phyloP scores from a whole-genome alignment of 78 protist genomes.

The Capsaspora owczarzaki region DNA sequence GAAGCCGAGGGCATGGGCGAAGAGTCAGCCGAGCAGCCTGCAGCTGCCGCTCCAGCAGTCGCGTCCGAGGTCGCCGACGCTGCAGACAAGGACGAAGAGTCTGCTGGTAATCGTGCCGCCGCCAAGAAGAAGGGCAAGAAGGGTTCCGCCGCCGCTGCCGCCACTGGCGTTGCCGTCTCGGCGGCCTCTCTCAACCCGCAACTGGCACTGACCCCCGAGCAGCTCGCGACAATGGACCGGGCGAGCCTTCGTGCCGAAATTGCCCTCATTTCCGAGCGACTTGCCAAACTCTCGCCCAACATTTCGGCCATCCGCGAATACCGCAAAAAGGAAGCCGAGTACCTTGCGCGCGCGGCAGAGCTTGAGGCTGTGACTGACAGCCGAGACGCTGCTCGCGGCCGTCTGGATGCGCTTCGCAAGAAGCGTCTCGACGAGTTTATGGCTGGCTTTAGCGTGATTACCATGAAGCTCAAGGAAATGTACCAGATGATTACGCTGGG shows the following conservation, averaged over 20 bases:
- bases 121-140: not conserved
- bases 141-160: too few relatives aligned
- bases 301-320: conserved; percentile 63
- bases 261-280: conserved; percentile 2
- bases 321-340: conserved; percentile 51
- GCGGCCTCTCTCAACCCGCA: too few relatives aligned
- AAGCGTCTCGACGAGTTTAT: conserved; percentile 86
- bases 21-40: too few relatives aligned
- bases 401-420: conserved; percentile 57
- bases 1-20: not conserved
- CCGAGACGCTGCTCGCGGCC: conserved; percentile 49
- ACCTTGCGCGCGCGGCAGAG: conserved; percentile 25
- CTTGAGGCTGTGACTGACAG: conserved; percentile 47
- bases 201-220: not conserved
- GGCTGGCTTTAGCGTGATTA: conserved; percentile 84
- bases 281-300: not conserved
- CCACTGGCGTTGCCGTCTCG: too few relatives aligned
- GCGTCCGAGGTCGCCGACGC: too few relatives aligned
- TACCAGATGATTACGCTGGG: conserved; percentile 93
- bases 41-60: too few relatives aligned
- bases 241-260: conserved; percentile 3
- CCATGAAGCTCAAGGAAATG: conserved; percentile 90
- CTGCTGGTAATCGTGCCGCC: not conserved
- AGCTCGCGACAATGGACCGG: not conserved
- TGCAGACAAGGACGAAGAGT: not conserved